A percentile compares a stretch with the other conserved stretches of the same genome.
These are phyloP conservation scores for Phytophthora brassicae DNA, from an alignment of 352 stramenopile genomes.

Conservation along the genomic window DNA sequence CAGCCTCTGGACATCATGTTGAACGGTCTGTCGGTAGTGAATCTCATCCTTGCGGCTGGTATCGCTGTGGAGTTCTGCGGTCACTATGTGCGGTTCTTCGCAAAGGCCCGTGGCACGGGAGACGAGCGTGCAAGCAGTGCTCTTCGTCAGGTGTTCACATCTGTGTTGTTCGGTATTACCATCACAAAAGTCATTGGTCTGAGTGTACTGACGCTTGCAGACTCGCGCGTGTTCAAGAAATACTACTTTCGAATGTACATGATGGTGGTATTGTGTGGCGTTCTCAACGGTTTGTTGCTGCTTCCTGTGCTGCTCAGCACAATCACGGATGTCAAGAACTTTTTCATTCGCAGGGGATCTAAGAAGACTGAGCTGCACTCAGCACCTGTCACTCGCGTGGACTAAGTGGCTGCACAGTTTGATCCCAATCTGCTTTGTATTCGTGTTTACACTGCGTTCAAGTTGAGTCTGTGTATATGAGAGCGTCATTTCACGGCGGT, in stretches of 20 bases:
- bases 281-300: slow-evolving; percentile 76
- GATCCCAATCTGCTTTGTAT: slow-evolving; percentile 8
- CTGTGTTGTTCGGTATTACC: slow-evolving; percentile 85
- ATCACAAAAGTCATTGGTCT: slow-evolving; percentile 87
- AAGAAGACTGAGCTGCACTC: slow-evolving; percentile 24
- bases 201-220: slow-evolving; percentile 77
- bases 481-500: too few species aligned
- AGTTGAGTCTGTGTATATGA: slow-evolving; percentile 24
- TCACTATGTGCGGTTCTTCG: slow-evolving; percentile 77
- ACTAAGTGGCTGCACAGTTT: slow-evolving; percentile 10
- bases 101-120: slow-evolving; percentile 36
- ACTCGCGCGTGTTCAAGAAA: slow-evolving; percentile 87
- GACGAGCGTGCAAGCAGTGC: slow-evolving; percentile 54
- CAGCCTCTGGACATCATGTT: slow-evolving; percentile 63
- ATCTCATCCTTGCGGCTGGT: slow-evolving; percentile 82
- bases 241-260: slow-evolving; percentile 94
- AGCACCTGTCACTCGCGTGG: slow-evolving; percentile 33
- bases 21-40: slow-evolving; percentile 86
- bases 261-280: slow-evolving; percentile 77
- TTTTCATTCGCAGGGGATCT: slow-evolving; percentile 33
- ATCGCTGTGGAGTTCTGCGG: slow-evolving; percentile 84
- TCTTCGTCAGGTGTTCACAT: slow-evolving; percentile 58
- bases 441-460: slow-evolving; percentile 12
- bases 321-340: slow-evolving; percentile 49
- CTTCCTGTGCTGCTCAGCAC: slow-evolving; percentile 67